Evolutionary conservation across 2,329 filamentous ascomycete genomes (phyloP).

Genomic region (Penicillium sp.): DNA sequence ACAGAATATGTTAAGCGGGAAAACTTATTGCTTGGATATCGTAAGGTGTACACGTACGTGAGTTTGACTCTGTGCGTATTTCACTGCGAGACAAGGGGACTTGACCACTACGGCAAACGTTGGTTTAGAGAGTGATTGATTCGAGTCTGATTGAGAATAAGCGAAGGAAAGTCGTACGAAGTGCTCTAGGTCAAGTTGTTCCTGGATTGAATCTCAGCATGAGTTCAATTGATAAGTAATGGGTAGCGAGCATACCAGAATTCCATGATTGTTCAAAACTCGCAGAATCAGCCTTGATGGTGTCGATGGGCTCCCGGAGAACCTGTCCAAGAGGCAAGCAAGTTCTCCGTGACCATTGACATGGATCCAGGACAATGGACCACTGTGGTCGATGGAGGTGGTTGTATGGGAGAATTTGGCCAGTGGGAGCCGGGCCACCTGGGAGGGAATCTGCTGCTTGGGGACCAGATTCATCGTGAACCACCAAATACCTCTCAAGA

Average conservation of each 20-base stretch:
- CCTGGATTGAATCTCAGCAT: slow-evolving; percentile 27
- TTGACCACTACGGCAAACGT: slow-evolving; percentile 44
- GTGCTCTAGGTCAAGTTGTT: slow-evolving; percentile 41
- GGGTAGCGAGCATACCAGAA: slow-evolving; percentile 34
- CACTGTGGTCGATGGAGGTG: slow-evolving; percentile 35
- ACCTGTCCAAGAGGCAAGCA: slow-evolving; percentile 35
- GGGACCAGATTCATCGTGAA: not conserved
- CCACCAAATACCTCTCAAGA: not conserved
- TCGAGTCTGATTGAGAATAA: slow-evolving; percentile 17
- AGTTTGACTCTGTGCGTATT: slow-evolving; percentile 37
- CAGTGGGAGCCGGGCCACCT: slow-evolving; percentile 28
- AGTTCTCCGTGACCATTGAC: slow-evolving; percentile 39
- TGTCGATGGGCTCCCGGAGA: slow-evolving; percentile 4
- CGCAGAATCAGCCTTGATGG: slow-evolving; percentile 29
- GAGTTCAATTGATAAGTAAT: not conserved
- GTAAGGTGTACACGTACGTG: slow-evolving; percentile 22
- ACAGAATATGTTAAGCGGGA: not conserved
- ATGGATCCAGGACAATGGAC: slow-evolving; percentile 46
- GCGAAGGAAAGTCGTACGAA: slow-evolving; percentile 28
- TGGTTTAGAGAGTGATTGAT: slow-evolving; percentile 24
- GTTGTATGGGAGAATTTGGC: slow-evolving; percentile 49
- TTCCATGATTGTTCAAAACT: slow-evolving; percentile 33
- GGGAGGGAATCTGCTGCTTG: slow-evolving; percentile 5
- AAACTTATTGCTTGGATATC: not conserved
- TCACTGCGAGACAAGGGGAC: slow-evolving; percentile 46